Percentiles rank a stretch among this genome's conserved stretches.
Conservation (phyloP, 176 grass and related monocot genomes). For the Eragrostis curvula region DNA sequence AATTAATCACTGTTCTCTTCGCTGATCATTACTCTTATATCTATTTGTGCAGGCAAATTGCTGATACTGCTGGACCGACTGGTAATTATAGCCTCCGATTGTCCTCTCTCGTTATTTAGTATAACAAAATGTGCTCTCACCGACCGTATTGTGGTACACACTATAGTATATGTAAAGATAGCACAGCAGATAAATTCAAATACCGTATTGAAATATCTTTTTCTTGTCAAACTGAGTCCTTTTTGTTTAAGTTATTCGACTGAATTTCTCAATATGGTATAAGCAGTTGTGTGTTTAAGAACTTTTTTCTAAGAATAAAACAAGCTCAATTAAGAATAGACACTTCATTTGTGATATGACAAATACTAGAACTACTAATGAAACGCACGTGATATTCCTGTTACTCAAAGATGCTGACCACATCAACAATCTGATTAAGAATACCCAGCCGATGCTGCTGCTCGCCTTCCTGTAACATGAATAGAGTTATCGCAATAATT, state of each 20-base stretch:
- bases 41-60: conserved; percentile 56
- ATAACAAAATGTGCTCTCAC: background rate
- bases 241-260: too few relatives aligned
- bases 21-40: background rate
- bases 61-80: conserved; percentile 58
- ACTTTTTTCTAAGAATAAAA: too few relatives aligned
- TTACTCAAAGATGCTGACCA: background rate
- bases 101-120: background rate
- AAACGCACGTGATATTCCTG: background rate
- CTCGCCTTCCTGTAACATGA: background rate
- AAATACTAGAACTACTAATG: background rate
- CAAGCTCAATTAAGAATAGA: too few relatives aligned
- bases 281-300: too few relatives aligned
- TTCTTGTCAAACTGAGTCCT: too few relatives aligned
- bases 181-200: too few relatives aligned
- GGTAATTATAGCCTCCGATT: conserved; percentile 33
- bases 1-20: background rate
- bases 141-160: too few relatives aligned
- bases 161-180: too few relatives aligned
- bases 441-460: background rate
- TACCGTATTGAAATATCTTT: too few relatives aligned
- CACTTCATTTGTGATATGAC: too few relatives aligned
- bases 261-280: too few relatives aligned
- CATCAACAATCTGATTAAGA: background rate
- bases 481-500: background rate